These are phyloP conservation scores for Tolypocladium capitatum DNA, from an alignment of 2,329 filamentous ascomycete genomes.

Conservation along the genomic window DNA sequence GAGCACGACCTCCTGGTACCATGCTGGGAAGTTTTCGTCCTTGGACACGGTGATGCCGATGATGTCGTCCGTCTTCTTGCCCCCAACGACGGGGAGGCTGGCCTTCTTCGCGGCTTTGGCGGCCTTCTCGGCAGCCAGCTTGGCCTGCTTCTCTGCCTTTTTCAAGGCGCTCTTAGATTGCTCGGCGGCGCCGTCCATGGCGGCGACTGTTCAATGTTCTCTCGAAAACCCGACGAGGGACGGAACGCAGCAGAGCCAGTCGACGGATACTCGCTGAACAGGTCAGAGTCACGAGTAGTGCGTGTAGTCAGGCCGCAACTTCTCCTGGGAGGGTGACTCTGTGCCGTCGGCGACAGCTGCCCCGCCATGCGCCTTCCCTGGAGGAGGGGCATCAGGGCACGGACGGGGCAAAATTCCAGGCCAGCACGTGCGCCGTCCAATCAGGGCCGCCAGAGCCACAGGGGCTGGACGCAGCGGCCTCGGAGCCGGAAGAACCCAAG, in stretches of 20 bases:
- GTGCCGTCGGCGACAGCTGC: slow-evolving; percentile 4
- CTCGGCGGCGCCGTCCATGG: slow-evolving; percentile 19
- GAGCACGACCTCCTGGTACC: slow-evolving; percentile 95
- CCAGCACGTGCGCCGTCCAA: slow-evolving; percentile 4
- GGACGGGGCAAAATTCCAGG: slow-evolving; percentile 6
- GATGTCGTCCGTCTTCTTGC: slow-evolving; percentile 52
- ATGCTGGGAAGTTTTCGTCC: slow-evolving; percentile 75
- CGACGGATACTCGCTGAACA: not conserved
- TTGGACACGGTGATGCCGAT: slow-evolving; percentile 85
- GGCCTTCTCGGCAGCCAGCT: slow-evolving; percentile 47
- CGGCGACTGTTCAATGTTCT: slow-evolving; percentile 1
- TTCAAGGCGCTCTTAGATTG: slow-evolving; percentile 50
- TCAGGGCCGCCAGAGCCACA: slow-evolving; percentile 2
- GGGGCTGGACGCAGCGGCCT: not conserved
- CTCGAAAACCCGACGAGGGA: not conserved
- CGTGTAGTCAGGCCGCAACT: not conserved
- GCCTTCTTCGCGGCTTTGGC: slow-evolving; percentile 46
- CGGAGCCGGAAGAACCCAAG: slow-evolving; percentile 15
- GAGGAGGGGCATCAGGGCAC: slow-evolving; percentile 7
- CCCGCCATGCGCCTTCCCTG: slow-evolving; percentile 6
- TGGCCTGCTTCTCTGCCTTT: slow-evolving; percentile 52
- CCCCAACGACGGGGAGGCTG: slow-evolving; percentile 36
- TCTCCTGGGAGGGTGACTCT: slow-evolving; percentile 1
- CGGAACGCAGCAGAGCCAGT: not conserved
- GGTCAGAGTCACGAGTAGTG: not conserved